These are phyloP conservation scores for Wickerhamomyces rabaulensis DNA, from an alignment of 805 yeast species.

Conservation along the genomic window DNA sequence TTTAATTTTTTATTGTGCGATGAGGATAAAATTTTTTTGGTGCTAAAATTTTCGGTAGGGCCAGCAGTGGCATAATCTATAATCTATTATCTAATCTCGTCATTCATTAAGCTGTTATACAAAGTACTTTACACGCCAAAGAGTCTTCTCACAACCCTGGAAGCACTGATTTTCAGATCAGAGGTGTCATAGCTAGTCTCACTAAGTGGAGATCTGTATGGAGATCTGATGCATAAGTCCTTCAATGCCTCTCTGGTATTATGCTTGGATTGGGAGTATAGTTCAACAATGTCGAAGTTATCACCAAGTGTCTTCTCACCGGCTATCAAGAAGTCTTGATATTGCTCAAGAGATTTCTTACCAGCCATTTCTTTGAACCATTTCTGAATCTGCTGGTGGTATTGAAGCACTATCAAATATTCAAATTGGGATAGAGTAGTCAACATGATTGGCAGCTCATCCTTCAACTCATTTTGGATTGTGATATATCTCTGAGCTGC, in stretches of 20 bases:
- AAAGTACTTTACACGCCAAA: constrained; percentile 13
- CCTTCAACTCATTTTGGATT: constrained; percentile 22
- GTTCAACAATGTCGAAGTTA: constrained; percentile 33
- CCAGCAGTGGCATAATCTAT: neutral
- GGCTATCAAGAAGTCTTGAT: constrained; percentile 14
- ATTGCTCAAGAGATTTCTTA: constrained; percentile 20
- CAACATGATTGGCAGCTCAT: constrained; percentile 27
- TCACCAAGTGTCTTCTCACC: constrained; percentile 22
- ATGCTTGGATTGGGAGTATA: constrained; percentile 26
- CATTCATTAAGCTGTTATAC: neutral
- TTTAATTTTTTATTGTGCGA: constrained; percentile 3
- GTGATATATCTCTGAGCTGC: constrained; percentile 19
- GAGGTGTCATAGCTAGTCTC: neutral
- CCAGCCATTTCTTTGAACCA: constrained; percentile 31
- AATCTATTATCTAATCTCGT: no score
- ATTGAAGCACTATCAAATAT: constrained; percentile 17
- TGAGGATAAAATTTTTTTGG: constrained; percentile 10
- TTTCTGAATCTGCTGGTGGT: constrained; percentile 19
- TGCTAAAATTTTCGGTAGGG: neutral
- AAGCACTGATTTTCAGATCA: constrained; percentile 11
- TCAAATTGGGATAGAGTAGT: constrained; percentile 9
- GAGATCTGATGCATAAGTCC: constrained; percentile 20
- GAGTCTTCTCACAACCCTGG: constrained; percentile 17
- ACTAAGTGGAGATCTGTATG: constrained; percentile 1
- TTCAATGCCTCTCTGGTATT: constrained; percentile 25